These are phyloP conservation scores for Microbotryomycetes sp. DNA, from an alignment of 1,284 basidiomycete genomes.

Conservation along the genomic window DNA sequence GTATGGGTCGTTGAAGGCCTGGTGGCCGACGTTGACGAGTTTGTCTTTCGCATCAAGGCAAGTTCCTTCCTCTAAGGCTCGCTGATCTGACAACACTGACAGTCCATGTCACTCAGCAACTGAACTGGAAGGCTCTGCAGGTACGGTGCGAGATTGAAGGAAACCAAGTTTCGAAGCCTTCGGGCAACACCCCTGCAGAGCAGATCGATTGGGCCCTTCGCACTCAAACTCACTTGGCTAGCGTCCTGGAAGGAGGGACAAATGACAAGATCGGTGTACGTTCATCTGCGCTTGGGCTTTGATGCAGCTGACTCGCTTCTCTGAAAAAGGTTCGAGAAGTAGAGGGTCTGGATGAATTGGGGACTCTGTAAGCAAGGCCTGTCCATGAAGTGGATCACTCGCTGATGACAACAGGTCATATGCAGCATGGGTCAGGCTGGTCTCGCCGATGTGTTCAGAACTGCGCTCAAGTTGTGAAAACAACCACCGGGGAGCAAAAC, in stretches of 20 bases:
- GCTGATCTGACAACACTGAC: neutral
- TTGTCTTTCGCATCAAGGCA: conserved; percentile 24
- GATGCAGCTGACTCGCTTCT: no score
- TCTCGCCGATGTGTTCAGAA: conserved; percentile 18
- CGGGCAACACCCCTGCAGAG: neutral
- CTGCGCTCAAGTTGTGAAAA: conserved; percentile 22
- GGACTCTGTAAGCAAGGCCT: conserved; percentile 28
- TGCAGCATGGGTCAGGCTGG: conserved; percentile 21
- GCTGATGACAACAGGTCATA: neutral
- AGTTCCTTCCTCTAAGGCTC: neutral
- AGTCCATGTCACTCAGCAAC: conserved; percentile 9
- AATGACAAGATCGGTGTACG: conserved; percentile 14
- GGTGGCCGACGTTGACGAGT: conserved; percentile 18
- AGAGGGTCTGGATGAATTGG: conserved; percentile 24
- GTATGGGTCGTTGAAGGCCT: conserved; percentile 25
- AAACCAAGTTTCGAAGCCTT: neutral
- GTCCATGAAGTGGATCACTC: neutral
- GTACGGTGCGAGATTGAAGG: conserved; percentile 25
- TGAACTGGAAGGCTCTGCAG: conserved; percentile 32
- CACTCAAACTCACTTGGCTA: conserved; percentile 7
- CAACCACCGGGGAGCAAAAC: no score
- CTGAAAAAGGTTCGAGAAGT: conserved; percentile 8
- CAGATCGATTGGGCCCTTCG: conserved; percentile 12
- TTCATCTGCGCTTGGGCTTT: no score
- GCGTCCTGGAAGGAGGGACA: neutral